Evolutionary conservation across 257 asterid genomes (phyloP).

Genomic region (Lycium ferocissimum): DNA sequence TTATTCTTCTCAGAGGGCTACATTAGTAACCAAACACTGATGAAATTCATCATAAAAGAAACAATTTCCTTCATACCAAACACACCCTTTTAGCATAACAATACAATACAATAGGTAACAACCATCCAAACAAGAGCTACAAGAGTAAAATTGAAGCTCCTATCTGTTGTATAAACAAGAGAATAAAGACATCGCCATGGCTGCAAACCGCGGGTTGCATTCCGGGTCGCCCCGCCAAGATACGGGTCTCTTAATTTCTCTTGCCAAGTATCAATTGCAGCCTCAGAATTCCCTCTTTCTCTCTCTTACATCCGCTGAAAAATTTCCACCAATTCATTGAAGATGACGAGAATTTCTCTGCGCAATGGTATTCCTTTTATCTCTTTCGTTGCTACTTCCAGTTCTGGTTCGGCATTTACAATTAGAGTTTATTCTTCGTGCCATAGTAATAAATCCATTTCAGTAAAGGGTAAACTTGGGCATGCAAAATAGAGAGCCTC

Average conservation of each 20-base stretch:
- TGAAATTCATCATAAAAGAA: background rate
- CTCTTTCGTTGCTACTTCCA: no score
- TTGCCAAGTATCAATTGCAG: background rate
- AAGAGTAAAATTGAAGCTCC: background rate
- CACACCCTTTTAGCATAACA: background rate
- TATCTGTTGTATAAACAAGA: background rate
- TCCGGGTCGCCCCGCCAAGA: conserved; percentile 41
- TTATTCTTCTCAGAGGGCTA: background rate
- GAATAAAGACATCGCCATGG: conserved; percentile 36
- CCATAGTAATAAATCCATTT: no score
- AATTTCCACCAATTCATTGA: no score
- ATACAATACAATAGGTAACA: background rate
- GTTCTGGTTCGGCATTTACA: no score
- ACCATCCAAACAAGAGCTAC: background rate
- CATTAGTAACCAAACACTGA: conserved; percentile 18
- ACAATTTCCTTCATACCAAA: background rate
- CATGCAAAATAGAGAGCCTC: no score
- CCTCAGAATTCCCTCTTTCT: background rate
- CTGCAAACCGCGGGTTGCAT: background rate
- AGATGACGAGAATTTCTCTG: no score
- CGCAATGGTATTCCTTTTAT: no score
- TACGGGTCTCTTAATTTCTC: conserved; percentile 26
- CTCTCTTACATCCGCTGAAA: background rate
- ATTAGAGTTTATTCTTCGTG: no score
- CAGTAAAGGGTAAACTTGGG: no score